These are phyloP conservation scores for Leishmania amazonensis DNA, from an alignment of 208 protist species.

Conservation along the genomic window DNA sequence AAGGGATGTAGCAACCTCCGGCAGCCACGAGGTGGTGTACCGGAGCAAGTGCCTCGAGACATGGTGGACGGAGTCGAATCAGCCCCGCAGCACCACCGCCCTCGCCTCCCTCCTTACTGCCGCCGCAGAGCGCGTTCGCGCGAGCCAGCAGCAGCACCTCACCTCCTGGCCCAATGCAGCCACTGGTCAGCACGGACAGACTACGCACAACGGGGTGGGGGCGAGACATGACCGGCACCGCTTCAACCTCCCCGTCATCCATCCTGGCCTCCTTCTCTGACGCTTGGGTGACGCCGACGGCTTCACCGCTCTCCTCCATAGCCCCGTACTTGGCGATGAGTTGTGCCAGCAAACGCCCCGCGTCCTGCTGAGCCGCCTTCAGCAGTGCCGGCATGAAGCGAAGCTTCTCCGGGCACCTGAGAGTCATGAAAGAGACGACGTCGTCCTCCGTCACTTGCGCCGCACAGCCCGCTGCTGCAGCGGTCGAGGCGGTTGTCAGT, in stretches of 20 bases:
- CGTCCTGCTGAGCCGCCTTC: conserved; percentile 45
- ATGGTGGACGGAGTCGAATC: conserved; percentile 23
- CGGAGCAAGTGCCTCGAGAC: conserved; percentile 50
- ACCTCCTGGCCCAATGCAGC: conserved; percentile 29
- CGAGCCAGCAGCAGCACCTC: conserved; percentile 40
- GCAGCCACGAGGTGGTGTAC: conserved; percentile 37
- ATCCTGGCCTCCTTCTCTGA: too few relatives aligned
- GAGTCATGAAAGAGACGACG: conserved; percentile 40
- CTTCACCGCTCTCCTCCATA: conserved; percentile 15
- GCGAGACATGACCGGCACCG: background rate
- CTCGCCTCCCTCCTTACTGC: background rate
- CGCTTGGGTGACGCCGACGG: background rate
- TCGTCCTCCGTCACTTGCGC: conserved; percentile 24
- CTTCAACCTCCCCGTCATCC: background rate
- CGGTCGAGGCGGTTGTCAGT: background rate
- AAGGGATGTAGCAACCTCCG: conserved; percentile 36
- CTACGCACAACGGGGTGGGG: background rate
- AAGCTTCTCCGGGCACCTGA: conserved; percentile 65
- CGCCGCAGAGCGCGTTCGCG: background rate
- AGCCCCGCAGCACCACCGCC: conserved; percentile 10
- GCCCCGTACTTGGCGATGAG: conserved; percentile 56
- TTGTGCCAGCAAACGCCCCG: conserved; percentile 42
- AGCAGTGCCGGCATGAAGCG: conserved; percentile 52
- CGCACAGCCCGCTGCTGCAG: background rate
- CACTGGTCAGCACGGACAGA: conserved; percentile 14